Percentiles rank a stretch among this genome's conserved stretches.
Conservation (phyloP, 2,329 filamentous ascomycete genomes). For the Aspergillus sp. region DNA sequence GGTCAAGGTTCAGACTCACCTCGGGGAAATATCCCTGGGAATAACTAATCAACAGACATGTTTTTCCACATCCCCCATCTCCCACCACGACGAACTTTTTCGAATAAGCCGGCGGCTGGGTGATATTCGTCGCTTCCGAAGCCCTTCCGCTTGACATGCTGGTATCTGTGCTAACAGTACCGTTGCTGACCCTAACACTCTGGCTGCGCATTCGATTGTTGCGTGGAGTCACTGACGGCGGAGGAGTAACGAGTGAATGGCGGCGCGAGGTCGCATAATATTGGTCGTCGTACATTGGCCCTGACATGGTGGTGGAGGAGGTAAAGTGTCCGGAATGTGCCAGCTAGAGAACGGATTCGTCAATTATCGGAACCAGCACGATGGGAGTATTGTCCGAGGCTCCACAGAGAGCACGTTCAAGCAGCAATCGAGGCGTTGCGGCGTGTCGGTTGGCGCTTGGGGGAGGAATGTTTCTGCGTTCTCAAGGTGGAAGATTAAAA, state of each 20-base stretch:
- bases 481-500: not conserved
- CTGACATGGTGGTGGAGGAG: constrained; percentile 34
- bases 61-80: constrained; percentile 98
- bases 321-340: constrained; percentile 29
- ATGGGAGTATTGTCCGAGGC: constrained; percentile 23
- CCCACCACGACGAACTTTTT: constrained; percentile 99
- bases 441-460: not conserved
- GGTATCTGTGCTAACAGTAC: constrained; percentile 83
- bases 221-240: constrained; percentile 47
- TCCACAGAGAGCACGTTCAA: constrained; percentile 24
- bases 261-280: constrained; percentile 62
- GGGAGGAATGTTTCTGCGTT: not conserved
- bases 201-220: constrained; percentile 57
- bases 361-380: constrained; percentile 19
- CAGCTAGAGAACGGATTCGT: constrained; percentile 18
- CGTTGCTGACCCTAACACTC: constrained; percentile 77
- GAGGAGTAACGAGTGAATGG: constrained; percentile 55
- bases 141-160: constrained; percentile 74
- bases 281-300: constrained; percentile 46
- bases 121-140: constrained; percentile 81
- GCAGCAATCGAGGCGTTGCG: constrained; percentile 15
- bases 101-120: constrained; percentile 88
- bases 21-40: constrained; percentile 98
- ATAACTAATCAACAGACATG: constrained; percentile 97
- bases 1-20: constrained; percentile 58